Evolutionary conservation across 345 rosid species (phyloP), one percentile per base, ranked within the genome.

Genomic region (Boechera divaricarpa): DNA sequence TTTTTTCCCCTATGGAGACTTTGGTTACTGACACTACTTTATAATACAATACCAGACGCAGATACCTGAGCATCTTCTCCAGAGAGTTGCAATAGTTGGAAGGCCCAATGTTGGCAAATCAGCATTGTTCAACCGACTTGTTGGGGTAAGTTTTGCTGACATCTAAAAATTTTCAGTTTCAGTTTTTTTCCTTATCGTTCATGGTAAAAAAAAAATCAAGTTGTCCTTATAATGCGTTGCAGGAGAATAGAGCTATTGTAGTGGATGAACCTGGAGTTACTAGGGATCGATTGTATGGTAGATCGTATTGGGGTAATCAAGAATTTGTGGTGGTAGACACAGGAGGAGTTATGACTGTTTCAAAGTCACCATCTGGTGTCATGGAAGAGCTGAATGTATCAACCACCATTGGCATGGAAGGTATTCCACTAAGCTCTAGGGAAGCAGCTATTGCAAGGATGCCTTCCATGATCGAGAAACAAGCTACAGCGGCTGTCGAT

Each of bases 241-340:
- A 91, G 97, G 97, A 87, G 44, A 90, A 91, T 64, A 87, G 71
- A 83, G 98, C 98, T 10, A 94, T 94, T 75, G 98, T 94, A 59
- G 97, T 94, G 83, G 96, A 94, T 82, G 98, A 94, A 76, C 97
- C 98, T 72, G 98, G 98, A 52, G 98, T 87, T 62, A 94, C 98
- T 31, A 85, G 98, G 82, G 98, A 94, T 76, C 90, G 98, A 28
- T 78, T 94, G 80, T 94, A 94, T 67, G 98, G 98, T 29, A 86
- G 98, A 86, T 86, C 96, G 1, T 90, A 82, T 72, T 94, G 97
- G 97, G 98, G 97, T 18, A 86, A 86, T 11, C 56, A 76, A 77
- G 98, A 94, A 63, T 91, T 90, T 79, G 86, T 91, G 85, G 91
- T 90, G 80, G 91, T 94, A 67, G 97, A 91, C 77, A 94, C 98